Evolutionary conservation across 78 protist species (phyloP), one percentile per base, ranked within the genome.

Genomic region (Chrysochromulina parva): DNA sequence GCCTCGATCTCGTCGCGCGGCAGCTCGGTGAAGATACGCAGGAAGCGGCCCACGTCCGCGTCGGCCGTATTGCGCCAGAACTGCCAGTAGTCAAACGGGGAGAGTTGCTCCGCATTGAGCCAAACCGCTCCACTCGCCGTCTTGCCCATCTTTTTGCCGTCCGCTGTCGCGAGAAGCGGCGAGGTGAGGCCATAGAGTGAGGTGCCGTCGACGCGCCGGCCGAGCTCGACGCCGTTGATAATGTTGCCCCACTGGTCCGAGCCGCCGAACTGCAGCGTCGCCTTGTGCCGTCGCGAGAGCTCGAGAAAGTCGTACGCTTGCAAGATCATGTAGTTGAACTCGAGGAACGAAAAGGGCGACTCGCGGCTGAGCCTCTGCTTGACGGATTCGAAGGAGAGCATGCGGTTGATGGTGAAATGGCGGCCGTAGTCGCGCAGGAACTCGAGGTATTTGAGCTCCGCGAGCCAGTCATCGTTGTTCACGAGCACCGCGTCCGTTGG

Each of bases 91-190:
- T 89, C 87, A 28, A 52, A 89, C 38, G 92, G 88, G 13, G 88
- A 5, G 11, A 89, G 92, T 55, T 76, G 65, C 62, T 89, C 92
- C 19, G 2, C 74, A n/a, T 89, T 73, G 52, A 73, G 69, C 67
- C 91, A 88, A 16, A 88, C 85, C 47, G 91, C 91, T 1, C 82
- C 91, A 1, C 22, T 58, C 47, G 47, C 62, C 1, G 62, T 48
- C 91, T 89, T 89, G 80, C 92, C 92, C 92, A 89, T 89, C 92
- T 89, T 89, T 76, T 89, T 89, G 80, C 92, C 92, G 87, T 89
- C 92, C 52, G 92, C 47, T 16, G 92, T 89, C 57, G 92, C 76
- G 80, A 89, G 59, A 24, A 89, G 92, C 47, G 92, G 92, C 65
- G 92, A 86, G 11, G 92, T 89, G 60, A 89, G 11, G 14, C 74